Evolutionary conservation across 2,329 filamentous ascomycete genomes (phyloP), one percentile per base, ranked within the genome.

Genomic region (Reticulascus tulasneorum): DNA sequence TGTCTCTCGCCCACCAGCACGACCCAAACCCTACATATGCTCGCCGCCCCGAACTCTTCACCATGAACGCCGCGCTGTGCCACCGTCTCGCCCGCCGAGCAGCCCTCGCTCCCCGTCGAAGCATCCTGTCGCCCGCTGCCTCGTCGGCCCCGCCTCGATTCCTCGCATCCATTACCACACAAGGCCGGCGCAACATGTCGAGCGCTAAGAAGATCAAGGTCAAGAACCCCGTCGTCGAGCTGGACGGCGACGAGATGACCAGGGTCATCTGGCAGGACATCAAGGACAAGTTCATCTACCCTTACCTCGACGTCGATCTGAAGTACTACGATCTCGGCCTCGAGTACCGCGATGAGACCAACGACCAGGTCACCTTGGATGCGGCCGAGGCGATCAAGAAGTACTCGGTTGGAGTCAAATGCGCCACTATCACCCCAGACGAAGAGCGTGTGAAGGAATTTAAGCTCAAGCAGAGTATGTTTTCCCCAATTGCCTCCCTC

Each of bases 221-320:
- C 74, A 90, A 94, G 82, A 97, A 95, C 69, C 93, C 93, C 49
- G 83, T 98, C 62, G 93, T 98, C 64, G 93, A 97, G 74, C 79
- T 97, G 56, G 91, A 97, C 63, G 91, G 91, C 58, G 80, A 84
- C 55, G 80, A 89, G 82, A 97, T 97, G 93, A 98, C 93, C 54
- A 79, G 93, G 56, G 90, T 98, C 64, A 98, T 98, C 74, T 98
- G 93, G 93, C 75, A 96, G 73, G 82, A 86, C 66, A 98, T 98
- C 79, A 96, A 96, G 79, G 86, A 97, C 71, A 95, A 94, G 77
- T 91, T 96, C 73, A 96, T 96, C 68, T 76, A 84, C 69, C 90
- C 90, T 38, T 96, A 93, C 71, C 84, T 98, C 51, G 90, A 96
- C 64, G 81, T 98, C 63, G 91, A 97, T 67, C 82, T 98, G 59